Evolutionary conservation across 139 green algal genomes (phyloP).

Genomic region (Trebouxia sp.): DNA sequence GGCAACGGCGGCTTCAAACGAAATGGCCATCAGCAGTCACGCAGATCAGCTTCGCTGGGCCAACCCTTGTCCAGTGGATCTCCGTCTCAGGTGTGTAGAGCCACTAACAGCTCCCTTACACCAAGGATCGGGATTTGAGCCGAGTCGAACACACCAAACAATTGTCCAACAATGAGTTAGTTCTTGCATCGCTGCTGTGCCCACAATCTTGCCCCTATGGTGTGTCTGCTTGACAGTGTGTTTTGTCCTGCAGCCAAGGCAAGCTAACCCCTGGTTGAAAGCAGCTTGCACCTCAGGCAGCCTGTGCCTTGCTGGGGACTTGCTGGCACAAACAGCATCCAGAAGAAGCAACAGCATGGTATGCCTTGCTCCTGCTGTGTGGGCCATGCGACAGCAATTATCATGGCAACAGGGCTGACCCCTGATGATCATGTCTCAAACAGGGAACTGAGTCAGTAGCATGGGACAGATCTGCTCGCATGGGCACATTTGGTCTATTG

Average conservation of each 20-base stretch:
- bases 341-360: slow-evolving; percentile 8
- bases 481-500: slow-evolving; percentile 74
- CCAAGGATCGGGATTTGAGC: no score
- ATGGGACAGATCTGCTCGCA: slow-evolving; percentile 62
- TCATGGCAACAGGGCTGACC: background rate
- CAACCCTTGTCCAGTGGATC: background rate
- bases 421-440: background rate
- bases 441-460: slow-evolving; percentile 35
- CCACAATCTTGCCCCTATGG: no score
- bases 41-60: background rate
- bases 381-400: background rate
- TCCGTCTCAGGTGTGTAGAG: background rate
- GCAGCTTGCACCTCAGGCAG: slow-evolving; percentile 65
- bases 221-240: no score
- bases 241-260: background rate
- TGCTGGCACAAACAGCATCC: slow-evolving; percentile 66
- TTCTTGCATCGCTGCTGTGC: no score
- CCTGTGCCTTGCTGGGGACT: slow-evolving; percentile 65
- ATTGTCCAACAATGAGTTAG: no score
- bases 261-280: slow-evolving; percentile 46
- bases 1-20: background rate
- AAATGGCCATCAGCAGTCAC: background rate
- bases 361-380: background rate
- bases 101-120: no score
- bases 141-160: no score